Conservation (phyloP, 352 stramenopile species). For the Chloridella minuta region DNA sequence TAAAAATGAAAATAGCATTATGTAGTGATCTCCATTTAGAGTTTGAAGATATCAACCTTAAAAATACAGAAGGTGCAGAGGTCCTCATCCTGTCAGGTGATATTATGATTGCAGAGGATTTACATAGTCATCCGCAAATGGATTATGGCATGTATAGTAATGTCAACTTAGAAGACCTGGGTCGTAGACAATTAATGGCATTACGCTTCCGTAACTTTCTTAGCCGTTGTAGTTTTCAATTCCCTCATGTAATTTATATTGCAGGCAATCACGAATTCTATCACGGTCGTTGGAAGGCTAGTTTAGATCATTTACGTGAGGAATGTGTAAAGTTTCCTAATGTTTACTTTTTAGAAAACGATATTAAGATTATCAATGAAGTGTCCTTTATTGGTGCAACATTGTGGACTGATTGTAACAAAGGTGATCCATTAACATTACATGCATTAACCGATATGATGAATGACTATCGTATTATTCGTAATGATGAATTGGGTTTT, state of each 20-base stretch:
- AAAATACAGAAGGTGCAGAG: background rate
- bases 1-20: background rate
- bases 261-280: constrained; percentile 8
- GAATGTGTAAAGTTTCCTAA: background rate
- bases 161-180: background rate
- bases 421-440: background rate
- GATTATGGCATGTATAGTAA: background rate
- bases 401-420: constrained; percentile 5
- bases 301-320: background rate
- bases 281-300: background rate
- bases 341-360: background rate
- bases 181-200: no score
- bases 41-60: background rate
- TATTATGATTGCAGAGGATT: background rate
- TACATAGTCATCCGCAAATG: no score
- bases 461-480: constrained; percentile 10
- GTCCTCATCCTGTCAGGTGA: background rate
- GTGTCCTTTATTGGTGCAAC: constrained; percentile 4
- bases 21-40: background rate
- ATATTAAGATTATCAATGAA: background rate
- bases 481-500: background rate
- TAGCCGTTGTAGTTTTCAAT: no score
- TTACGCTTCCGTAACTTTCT: no score
- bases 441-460: background rate
- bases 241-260: constrained; percentile 7